Base-by-base conservation (phyloP, 306 rosid genomes). In the Dryas alaskensis region DNA sequence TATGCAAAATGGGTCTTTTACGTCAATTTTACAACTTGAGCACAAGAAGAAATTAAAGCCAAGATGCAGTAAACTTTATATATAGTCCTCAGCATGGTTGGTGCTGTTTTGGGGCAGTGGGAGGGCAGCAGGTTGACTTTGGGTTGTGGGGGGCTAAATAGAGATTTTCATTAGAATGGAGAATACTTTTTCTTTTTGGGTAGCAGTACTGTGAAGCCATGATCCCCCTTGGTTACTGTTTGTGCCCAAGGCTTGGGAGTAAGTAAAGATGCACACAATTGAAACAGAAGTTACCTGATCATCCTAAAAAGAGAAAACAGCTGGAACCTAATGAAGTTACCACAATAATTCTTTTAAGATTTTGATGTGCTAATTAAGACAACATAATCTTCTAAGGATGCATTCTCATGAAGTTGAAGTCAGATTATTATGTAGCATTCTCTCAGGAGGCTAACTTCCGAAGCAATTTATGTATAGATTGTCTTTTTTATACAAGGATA, bases 401-500 rank as follows among this genome's bases (percentile, higher is more conserved):
- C 37, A 31, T 31, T 31, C 0, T 39, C 9, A 9, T 37, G 46
- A 31, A 60, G 65, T 60, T 37, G 66, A 37, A 10, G 5, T n/a
- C 47, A 60, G 46, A 60, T 39, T 48, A 48, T 10, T 12, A 48
- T 48, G 52, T 48, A 11, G 52, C 52, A 48, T 48, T 37, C 2
- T 39, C 50, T 74, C 53, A 51, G n/a, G 4, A n/a, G 45, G 61
- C 22, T 14, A 19, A 66, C 43, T n/a, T 57, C 55, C 4, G 8
- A 72, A 53, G 51, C 10, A 71, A 71, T 64, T 40, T 16, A 11
- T 4, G 27, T 19, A 66, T 13, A 10, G 46, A 8, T 1, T 11
- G 4, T 17, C 14, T 4, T 40, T n/a, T 3, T 10, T 27, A n/a
- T 10, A 53, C 25, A 72, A 79, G 88, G 90, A 87, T 87, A 87